phyloP scores from a whole-genome alignment of 1,139 yeast species.

The Blastobotrys indianensis region DNA sequence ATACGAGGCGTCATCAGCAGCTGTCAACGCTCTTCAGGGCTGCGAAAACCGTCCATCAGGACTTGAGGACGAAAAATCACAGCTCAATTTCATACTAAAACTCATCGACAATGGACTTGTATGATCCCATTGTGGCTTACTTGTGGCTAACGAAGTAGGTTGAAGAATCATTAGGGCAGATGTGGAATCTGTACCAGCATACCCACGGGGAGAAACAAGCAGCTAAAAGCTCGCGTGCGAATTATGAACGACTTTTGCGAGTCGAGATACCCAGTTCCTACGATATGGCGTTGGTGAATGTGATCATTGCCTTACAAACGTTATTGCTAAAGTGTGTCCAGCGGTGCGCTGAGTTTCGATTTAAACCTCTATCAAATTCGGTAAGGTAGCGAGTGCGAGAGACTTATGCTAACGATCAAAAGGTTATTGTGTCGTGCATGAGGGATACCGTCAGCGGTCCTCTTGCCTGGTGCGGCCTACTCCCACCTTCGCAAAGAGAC shows the following conservation, averaged over 20 bases:
- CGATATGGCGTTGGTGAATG: slow-evolving; percentile 8
- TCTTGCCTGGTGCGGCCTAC: slow-evolving; percentile 15
- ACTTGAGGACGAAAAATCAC: slow-evolving; percentile 19
- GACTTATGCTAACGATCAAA: not conserved
- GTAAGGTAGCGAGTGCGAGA: slow-evolving; percentile 8
- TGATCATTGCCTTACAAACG: slow-evolving; percentile 17
- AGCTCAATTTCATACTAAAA: slow-evolving; percentile 19
- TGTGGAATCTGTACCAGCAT: slow-evolving; percentile 12
- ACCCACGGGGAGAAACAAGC: slow-evolving; percentile 5
- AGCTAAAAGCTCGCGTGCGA: slow-evolving; percentile 3
- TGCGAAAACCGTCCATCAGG: not conserved
- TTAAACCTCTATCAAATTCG: slow-evolving; percentile 15
- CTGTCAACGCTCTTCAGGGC: not conserved
- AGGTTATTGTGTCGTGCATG: slow-evolving; percentile 10
- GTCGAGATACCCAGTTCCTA: not conserved
- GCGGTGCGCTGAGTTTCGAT: slow-evolving; percentile 12
- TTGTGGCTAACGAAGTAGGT: slow-evolving; percentile 5
- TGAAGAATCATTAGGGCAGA: slow-evolving; percentile 16
- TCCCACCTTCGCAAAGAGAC: slow-evolving; percentile 8
- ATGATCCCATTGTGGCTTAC: not conserved
- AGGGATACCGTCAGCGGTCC: slow-evolving; percentile 12
- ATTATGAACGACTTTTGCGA: slow-evolving; percentile 6
- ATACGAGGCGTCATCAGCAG: slow-evolving; percentile 15
- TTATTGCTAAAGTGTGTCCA: slow-evolving; percentile 17
- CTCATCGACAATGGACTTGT: slow-evolving; percentile 19